phyloP scores from a whole-genome alignment of 2,329 filamentous ascomycete genomes.

The Nemania sp. region DNA sequence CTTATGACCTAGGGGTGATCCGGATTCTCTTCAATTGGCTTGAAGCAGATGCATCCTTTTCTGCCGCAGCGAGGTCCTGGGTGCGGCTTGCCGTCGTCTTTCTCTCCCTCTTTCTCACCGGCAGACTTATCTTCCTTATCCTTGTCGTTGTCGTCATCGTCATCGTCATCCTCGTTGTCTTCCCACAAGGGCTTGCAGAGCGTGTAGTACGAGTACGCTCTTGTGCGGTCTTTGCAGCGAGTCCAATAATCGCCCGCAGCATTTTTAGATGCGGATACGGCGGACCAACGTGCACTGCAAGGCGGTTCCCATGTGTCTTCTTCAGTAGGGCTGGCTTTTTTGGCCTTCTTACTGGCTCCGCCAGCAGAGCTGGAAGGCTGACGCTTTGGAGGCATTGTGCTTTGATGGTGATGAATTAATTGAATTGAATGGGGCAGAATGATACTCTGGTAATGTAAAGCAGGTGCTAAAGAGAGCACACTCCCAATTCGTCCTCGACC shows the following conservation, averaged over 20 bases:
- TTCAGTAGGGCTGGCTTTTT: background rate
- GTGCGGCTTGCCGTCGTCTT: conserved; percentile 10
- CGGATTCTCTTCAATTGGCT: conserved; percentile 37
- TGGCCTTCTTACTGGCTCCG: too few species aligned
- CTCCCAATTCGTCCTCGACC: too few species aligned
- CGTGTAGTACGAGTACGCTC: conserved; percentile 37
- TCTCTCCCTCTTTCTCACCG: background rate
- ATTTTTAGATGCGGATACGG: conserved; percentile 42
- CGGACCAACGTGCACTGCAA: conserved; percentile 38
- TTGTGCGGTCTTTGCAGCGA: conserved; percentile 31
- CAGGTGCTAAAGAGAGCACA: too few species aligned
- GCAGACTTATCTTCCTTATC: conserved; percentile 12
- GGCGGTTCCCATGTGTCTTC: conserved; percentile 16
- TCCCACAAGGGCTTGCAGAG: conserved; percentile 30
- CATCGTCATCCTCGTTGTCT: conserved; percentile 11
- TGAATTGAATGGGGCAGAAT: too few species aligned
- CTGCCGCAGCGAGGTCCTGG: conserved; percentile 26
- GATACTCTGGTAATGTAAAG: too few species aligned
- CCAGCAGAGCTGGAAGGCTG: too few species aligned
- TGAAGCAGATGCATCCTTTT: conserved; percentile 40
- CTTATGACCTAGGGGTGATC: conserved; percentile 41
- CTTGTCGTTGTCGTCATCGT: conserved; percentile 12
- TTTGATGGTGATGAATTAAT: too few species aligned
- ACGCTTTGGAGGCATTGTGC: too few species aligned
- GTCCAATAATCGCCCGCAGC: conserved; percentile 37